Evolutionary conservation across 768 basidiomycete genomes (phyloP), one percentile per base, ranked within the genome.

Genomic region (Suillus subluteus): DNA sequence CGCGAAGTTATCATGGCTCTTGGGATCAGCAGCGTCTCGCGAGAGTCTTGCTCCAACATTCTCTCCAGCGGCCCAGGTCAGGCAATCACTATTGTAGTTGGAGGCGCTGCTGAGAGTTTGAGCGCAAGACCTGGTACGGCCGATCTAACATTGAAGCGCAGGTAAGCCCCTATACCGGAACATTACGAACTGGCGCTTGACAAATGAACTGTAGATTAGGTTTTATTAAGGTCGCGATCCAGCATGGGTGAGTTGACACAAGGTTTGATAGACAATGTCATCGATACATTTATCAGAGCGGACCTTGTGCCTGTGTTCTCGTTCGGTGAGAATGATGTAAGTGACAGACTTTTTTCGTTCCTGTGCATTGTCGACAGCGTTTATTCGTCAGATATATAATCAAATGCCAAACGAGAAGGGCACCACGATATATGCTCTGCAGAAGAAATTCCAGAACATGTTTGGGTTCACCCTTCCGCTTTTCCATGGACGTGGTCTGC

Each of bases 241-340:
- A 91, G 66, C 87, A 95, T 74, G 95, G 94, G 93, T 94, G 66
- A 12, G 86, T 67, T 46, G 55, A 21, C 54, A 13, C 37, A 62
- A 62, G 32, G 9, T 30, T 26, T n/a, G n/a, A 30, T n/a, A 35
- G 56, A 37, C 58, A 56, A 46, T 61, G 48, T 38, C 66, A 16
- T 61, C 48, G 32, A 65, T 66, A 54, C 41, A 67, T 44, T 16
- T 63, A 30, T 16, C 69, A 96, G 95, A 63, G 98, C 98, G 46
- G 95, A 96, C 73, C 83, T 99, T 13, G 98, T 99, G 0, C 98
- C 98, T 0, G 96, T 98, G 4, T 99, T 99, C 74, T 96, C 95
- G 6, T 99, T 99, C 72, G 98, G 98, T 15, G 98, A 99, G 82
- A 99, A 99, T 75, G 98, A 99, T 77, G 96, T 96, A 68, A 73